phyloP scores from a whole-genome alignment of 352 stramenopile species.

The Peronospora tabacina region DNA sequence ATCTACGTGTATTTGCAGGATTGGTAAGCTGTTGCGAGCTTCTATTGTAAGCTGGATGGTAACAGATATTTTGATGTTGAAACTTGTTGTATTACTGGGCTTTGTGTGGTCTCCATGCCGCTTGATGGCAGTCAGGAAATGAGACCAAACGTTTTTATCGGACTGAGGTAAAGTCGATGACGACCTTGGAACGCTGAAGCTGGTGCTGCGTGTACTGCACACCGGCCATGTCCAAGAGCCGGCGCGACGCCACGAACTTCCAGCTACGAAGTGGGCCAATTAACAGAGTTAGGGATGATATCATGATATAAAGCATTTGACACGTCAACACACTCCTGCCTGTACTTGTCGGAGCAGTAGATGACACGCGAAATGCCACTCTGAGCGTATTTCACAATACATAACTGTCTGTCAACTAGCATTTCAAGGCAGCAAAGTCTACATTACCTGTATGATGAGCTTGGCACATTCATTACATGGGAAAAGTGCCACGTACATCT shows the following conservation, averaged over 20 bases:
- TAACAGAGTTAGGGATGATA: slow-evolving; percentile 6
- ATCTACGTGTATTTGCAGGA: neutral
- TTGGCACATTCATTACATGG: slow-evolving; percentile 99
- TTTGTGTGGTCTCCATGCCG: slow-evolving; percentile 2
- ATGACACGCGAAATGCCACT: slow-evolving; percentile 93
- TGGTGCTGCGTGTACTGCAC: slow-evolving; percentile 56
- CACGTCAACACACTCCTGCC: slow-evolving; percentile 48
- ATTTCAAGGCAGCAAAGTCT: neutral
- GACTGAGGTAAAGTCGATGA: slow-evolving; percentile 61
- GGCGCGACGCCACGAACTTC: slow-evolving; percentile 83
- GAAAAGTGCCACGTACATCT: slow-evolving; percentile 98
- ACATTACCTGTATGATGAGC: slow-evolving; percentile 93
- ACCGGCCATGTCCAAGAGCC: slow-evolving; percentile 84
- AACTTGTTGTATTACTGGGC: neutral
- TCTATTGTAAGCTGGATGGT: neutral
- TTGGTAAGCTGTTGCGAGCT: slow-evolving; percentile 13
- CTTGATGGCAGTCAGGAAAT: slow-evolving; percentile 5
- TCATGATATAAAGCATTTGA: neutral
- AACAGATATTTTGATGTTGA: slow-evolving; percentile 12
- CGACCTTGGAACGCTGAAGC: slow-evolving; percentile 42
- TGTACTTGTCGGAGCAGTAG: slow-evolving; percentile 96
- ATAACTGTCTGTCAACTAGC: neutral
- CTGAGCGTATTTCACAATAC: slow-evolving; percentile 32
- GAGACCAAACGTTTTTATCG: slow-evolving; percentile 12
- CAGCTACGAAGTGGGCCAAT: slow-evolving; percentile 36